These are phyloP conservation scores for Adansonia rubrostipa DNA, from an alignment of 441 rosid genomes.

Conservation along the genomic window DNA sequence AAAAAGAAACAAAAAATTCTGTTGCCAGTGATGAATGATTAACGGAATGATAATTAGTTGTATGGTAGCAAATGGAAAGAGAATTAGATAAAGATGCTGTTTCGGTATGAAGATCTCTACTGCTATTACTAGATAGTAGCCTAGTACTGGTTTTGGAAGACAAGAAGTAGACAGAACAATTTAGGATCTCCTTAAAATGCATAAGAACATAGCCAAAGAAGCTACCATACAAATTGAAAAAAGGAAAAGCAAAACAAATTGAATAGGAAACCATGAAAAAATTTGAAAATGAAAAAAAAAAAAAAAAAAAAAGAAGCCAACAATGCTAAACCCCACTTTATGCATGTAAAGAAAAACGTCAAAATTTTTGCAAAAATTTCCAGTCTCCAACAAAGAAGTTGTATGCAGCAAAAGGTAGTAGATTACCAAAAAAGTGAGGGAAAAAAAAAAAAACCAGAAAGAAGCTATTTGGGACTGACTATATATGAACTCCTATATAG, in stretches of 20 bases:
- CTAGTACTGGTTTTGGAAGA: not conserved
- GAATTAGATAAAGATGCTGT: conserved; percentile 12
- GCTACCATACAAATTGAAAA: not conserved
- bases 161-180: not conserved
- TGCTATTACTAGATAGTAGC: not conserved
- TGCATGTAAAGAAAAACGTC: conserved; percentile 29
- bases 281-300: not conserved
- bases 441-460: not conserved
- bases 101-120: conserved; percentile 8
- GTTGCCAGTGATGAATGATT: not conserved
- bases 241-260: conserved; percentile 3
- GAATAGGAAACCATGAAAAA: not conserved
- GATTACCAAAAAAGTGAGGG: not conserved
- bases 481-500: not conserved
- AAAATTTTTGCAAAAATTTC: not conserved
- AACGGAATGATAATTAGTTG: not conserved
- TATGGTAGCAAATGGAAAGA: not conserved
- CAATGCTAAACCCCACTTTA: conserved; percentile 10
- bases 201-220: not conserved
- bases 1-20: not conserved
- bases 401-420: conserved; percentile 27
- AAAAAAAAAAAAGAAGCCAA: conserved; percentile 11
- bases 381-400: conserved; percentile 8
- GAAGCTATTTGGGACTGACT: not conserved
- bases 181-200: not conserved